Conservation (phyloP, 2,329 filamentous ascomycete species). For the Akanthomyces uredinophilus region DNA sequence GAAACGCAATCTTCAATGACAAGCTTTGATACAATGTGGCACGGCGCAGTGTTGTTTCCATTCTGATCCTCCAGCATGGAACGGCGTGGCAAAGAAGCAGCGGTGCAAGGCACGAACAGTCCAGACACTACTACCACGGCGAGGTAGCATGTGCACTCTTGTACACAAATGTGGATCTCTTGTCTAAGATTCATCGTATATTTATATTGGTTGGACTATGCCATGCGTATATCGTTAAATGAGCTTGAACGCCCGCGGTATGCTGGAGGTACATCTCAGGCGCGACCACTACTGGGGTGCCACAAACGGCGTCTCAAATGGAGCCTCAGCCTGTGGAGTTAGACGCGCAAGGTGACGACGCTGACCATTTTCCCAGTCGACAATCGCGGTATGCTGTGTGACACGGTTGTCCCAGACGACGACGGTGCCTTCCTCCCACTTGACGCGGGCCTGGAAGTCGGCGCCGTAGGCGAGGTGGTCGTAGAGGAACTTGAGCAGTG, state of each 20-base stretch:
- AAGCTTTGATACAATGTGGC: too few relatives aligned
- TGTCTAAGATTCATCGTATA: neutral
- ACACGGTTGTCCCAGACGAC: conserved; percentile 79
- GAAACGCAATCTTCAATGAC: neutral
- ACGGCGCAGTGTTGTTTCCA: too few relatives aligned
- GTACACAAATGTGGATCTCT: too few relatives aligned
- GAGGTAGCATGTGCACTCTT: too few relatives aligned
- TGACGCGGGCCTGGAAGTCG: conserved; percentile 61
- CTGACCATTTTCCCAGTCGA: conserved; percentile 71
- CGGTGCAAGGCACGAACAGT: too few relatives aligned
- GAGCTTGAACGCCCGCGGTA: neutral
- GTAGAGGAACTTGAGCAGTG: conserved; percentile 61
- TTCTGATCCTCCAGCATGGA: too few relatives aligned
- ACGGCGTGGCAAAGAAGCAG: too few relatives aligned
- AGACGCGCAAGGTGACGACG: conserved; percentile 69
- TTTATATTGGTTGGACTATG: neutral
- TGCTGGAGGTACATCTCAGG: neutral
- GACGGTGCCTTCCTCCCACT: conserved; percentile 68
- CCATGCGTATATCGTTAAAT: neutral
- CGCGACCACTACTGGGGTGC: conserved; percentile 1
- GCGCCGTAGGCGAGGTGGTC: conserved; percentile 41
- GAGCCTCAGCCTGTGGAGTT: conserved; percentile 66
- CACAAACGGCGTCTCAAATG: conserved; percentile 15
- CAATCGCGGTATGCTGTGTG: conserved; percentile 65
- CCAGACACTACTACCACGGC: too few relatives aligned